phyloP scores from a whole-genome alignment of 106 monocot genomes.

The Posidonia australis region DNA sequence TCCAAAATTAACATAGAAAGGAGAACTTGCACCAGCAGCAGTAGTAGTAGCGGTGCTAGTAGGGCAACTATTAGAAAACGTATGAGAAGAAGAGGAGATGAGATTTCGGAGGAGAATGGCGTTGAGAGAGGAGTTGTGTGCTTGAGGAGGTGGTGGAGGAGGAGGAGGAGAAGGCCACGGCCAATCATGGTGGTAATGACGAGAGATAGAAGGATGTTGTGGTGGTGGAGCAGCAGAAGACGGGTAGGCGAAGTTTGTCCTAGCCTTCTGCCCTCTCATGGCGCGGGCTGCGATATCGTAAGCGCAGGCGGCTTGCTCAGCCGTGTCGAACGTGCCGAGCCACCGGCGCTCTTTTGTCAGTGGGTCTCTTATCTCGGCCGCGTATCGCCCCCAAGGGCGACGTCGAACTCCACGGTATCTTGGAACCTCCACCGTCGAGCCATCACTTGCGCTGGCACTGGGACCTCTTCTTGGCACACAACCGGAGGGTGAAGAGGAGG shows the following conservation, averaged over 20 bases:
- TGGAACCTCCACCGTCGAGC: background rate
- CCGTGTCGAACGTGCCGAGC: slow-evolving; percentile 27
- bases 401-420: slow-evolving; percentile 23
- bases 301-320: slow-evolving; percentile 25
- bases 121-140: slow-evolving; percentile 9
- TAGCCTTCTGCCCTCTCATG: slow-evolving; percentile 21
- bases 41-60: background rate
- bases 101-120: slow-evolving; percentile 18
- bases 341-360: slow-evolving; percentile 22
- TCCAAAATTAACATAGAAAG: background rate
- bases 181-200: background rate
- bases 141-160: background rate
- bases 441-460: background rate
- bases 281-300: slow-evolving; percentile 27
- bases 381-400: slow-evolving; percentile 24
- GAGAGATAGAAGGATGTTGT: background rate
- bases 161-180: background rate
- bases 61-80: background rate
- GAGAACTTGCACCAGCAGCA: background rate
- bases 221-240: background rate
- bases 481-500: background rate
- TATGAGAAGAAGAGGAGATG: slow-evolving; percentile 10
- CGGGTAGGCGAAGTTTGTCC: slow-evolving; percentile 28
- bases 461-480: background rate
- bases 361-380: slow-evolving; percentile 25